A percentile compares a stretch with the other conserved stretches of the same genome.
These are phyloP conservation scores for Quercus engelmannii DNA, from an alignment of 306 rosid species.

Conservation along the genomic window DNA sequence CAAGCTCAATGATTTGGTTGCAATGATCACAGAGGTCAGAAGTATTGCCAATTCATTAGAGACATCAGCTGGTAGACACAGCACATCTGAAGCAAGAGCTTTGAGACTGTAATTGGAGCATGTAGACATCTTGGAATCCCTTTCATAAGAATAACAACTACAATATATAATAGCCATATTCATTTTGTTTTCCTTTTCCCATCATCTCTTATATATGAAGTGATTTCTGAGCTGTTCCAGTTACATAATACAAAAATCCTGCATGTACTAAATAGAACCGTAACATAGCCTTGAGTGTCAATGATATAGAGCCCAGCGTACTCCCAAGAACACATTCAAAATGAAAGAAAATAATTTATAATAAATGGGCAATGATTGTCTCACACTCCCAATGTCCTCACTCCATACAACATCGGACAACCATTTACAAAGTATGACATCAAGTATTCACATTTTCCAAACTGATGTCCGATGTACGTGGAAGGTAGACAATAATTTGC, in stretches of 20 bases:
- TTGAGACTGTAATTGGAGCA: constrained; percentile 22
- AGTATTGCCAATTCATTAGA: constrained; percentile 68
- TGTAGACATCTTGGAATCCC: too few species aligned
- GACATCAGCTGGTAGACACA: constrained; percentile 24
- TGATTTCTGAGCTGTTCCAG: neutral
- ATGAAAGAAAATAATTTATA: too few species aligned
- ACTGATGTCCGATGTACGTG: too few species aligned
- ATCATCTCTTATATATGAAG: neutral
- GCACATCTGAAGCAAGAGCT: constrained; percentile 32
- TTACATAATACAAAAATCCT: neutral
- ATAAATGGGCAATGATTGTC: too few species aligned
- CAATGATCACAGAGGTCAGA: constrained; percentile 87
- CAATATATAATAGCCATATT: neutral
- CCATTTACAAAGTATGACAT: too few species aligned
- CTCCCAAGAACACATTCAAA: too few species aligned
- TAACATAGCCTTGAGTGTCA: too few species aligned
- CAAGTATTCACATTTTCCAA: too few species aligned
- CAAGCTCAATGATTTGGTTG: constrained; percentile 75
- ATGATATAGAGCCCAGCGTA: too few species aligned
- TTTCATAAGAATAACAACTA: neutral
- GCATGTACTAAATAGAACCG: neutral
- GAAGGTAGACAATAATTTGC: too few species aligned
- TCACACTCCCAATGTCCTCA: too few species aligned
- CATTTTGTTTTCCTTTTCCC: neutral
- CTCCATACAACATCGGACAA: too few species aligned